These are phyloP conservation scores for Hypomontagnella submonticulosa DNA, from an alignment of 495 filamentous ascomycete genomes.

Conservation along the genomic window DNA sequence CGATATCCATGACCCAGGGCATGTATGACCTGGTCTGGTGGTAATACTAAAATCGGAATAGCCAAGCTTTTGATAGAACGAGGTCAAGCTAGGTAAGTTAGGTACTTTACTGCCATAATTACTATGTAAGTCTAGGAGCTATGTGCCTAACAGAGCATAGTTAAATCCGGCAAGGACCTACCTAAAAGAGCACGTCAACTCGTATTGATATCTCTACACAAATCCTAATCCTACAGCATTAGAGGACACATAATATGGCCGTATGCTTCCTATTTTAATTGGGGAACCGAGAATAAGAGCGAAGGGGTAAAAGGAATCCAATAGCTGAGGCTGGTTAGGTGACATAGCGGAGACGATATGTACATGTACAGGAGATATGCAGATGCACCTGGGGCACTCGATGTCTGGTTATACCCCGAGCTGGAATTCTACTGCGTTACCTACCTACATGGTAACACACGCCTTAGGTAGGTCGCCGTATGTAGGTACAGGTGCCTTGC, in stretches of 20 bases:
- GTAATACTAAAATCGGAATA: conserved; percentile 35
- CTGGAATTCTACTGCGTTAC: conserved; percentile 12
- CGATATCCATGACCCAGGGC: background rate
- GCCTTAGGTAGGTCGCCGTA: no score
- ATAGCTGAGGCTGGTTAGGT: conserved; percentile 18
- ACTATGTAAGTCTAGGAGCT: conserved; percentile 6
- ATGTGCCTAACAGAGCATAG: background rate
- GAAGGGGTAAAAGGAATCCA: conserved; percentile 14
- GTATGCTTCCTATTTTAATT: conserved; percentile 1
- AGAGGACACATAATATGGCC: conserved; percentile 32
- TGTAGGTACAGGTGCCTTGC: conserved; percentile 9
- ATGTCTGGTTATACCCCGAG: conserved; percentile 5
- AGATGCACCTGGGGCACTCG: background rate
- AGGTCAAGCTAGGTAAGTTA: background rate
- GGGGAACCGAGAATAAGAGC: conserved; percentile 13
- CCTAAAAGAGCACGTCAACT: conserved; percentile 34
- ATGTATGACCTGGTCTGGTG: conserved; percentile 25
- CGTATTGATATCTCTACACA: conserved; percentile 21
- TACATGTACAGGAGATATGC: conserved; percentile 5
- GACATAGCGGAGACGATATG: conserved; percentile 16
- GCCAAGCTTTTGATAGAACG: conserved; percentile 18
- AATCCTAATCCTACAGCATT: conserved; percentile 7
- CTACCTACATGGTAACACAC: no score
- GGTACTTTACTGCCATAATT: conserved; percentile 12
- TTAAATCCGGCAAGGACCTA: conserved; percentile 31